phyloP scores from a whole-genome alignment of 345 rosid genomes.

The Tarenaya hassleriana region DNA sequence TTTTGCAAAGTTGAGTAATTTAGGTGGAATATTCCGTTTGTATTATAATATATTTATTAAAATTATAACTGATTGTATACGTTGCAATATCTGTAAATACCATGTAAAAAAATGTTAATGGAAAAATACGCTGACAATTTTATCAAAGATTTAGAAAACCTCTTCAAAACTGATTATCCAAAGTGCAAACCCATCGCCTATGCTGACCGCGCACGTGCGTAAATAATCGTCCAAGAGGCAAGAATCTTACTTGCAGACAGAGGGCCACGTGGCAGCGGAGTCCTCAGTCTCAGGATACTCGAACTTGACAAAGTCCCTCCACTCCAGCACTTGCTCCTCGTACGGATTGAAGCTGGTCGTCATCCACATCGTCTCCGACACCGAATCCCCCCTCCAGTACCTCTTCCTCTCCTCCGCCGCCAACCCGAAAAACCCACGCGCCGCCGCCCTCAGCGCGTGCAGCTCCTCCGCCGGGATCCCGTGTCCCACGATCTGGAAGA shows the following conservation, averaged over 20 bases:
- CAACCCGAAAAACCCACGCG: constrained; percentile 33
- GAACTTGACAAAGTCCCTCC: constrained; percentile 46
- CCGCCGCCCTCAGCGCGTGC: constrained; percentile 24
- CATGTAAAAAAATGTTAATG: no score
- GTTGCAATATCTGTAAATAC: no score
- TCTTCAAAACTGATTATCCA: no score
- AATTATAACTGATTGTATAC: no score
- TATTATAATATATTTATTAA: no score
- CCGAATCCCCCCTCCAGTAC: constrained; percentile 32
- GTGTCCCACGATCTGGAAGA: constrained; percentile 32
- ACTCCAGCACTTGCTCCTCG: constrained; percentile 30
- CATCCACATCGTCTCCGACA: constrained; percentile 30
- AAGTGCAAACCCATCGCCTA: no score
- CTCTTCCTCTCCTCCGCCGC: constrained; percentile 30
- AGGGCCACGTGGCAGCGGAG: constrained; percentile 22
- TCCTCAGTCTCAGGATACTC: constrained; percentile 22
- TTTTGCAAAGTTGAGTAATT: no score
- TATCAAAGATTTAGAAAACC: not conserved
- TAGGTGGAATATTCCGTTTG: no score
- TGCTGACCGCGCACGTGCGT: no score
- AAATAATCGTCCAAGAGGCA: no score
- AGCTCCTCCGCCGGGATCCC: constrained; percentile 26
- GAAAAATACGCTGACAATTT: no score
- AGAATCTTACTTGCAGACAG: constrained; percentile 25
- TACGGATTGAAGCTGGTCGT: constrained; percentile 29